Conservation (phyloP, 441 rosid genomes). For the Euphorbia celastroides region DNA sequence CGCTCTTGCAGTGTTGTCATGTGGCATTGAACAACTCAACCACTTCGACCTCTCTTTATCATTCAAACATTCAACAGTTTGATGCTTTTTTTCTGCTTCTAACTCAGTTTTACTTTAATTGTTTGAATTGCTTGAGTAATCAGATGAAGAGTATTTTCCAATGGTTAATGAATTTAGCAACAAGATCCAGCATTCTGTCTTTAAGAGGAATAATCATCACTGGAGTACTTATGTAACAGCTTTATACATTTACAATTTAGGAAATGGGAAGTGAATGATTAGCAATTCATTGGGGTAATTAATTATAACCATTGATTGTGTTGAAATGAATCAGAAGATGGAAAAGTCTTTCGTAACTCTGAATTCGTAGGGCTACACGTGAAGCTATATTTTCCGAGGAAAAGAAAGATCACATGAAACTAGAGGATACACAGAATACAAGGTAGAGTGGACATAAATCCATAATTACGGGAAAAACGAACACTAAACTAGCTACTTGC, state of each 20-base stretch:
- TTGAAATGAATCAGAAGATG: too few relatives aligned
- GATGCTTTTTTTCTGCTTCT: background rate
- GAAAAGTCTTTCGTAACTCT: too few relatives aligned
- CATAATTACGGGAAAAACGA: background rate
- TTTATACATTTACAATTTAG: background rate
- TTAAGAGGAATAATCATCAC: background rate
- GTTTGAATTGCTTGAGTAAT: background rate
- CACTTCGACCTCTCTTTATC: background rate
- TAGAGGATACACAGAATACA: background rate
- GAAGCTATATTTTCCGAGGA: background rate
- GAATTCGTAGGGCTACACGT: background rate
- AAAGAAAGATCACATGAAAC: background rate
- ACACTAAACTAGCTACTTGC: background rate
- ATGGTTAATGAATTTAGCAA: background rate
- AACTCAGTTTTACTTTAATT: background rate
- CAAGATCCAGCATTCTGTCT: background rate
- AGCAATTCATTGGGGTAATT: background rate
- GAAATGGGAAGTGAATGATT: background rate
- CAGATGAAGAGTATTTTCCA: background rate
- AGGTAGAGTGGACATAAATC: background rate
- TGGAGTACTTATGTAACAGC: background rate
- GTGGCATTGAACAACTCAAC: slow-evolving; percentile 4
- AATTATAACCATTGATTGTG: too few relatives aligned
- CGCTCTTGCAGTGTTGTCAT: background rate
- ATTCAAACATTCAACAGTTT: background rate